Evolutionary conservation across 2,329 filamentous ascomycete genomes (phyloP), one percentile per base, ranked within the genome.

Genomic region (Fusarium citri): DNA sequence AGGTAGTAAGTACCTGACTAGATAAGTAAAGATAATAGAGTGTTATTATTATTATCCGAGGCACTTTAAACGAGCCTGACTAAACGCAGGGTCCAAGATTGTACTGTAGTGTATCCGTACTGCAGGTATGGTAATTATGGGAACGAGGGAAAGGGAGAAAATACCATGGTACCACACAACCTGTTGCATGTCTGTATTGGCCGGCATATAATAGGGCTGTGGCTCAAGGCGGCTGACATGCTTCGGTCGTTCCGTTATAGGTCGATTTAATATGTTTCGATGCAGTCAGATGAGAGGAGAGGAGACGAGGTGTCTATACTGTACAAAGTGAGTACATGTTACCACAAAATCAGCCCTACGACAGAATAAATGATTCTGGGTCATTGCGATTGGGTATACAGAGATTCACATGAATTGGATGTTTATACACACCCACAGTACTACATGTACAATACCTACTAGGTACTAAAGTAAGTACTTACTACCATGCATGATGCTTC

Each of bases 261-360:
- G 46, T 59, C 16, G 43, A 63, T 42, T 59, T 31, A n/a, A 41
- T 12, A 40, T 26, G 48, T 51, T 41, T 10, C 18, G 31, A n/a
- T 71, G 68, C 64, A 71, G 68, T 71, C 68, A 71, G 64, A 71
- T 71, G 68, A 69, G 53, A 57, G 34, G 50, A 55, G 59, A 57
- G 46, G 22, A 20, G 37, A 30, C 28, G n/a, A 37, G 34, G 16
- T 11, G 9, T 37, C 34, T 37, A n/a, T 37, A 37, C 34, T 37
- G 16, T 16, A 30, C 9, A 49, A 15, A n/a, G n/a, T n/a, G 26
- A 30, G 46, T 12, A 30, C 15, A 48, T 43, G 63, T 42, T 55
- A 53, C 54, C 45, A 23, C 23, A n/a, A 20, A 46, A 50, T 55
- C 48, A 66, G 62, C 48, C 62, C 60, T 65, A 59, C 22, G 42